phyloP scores from a whole-genome alignment of 2,329 filamentous ascomycete species.

The Sarocladiaceae sp. region DNA sequence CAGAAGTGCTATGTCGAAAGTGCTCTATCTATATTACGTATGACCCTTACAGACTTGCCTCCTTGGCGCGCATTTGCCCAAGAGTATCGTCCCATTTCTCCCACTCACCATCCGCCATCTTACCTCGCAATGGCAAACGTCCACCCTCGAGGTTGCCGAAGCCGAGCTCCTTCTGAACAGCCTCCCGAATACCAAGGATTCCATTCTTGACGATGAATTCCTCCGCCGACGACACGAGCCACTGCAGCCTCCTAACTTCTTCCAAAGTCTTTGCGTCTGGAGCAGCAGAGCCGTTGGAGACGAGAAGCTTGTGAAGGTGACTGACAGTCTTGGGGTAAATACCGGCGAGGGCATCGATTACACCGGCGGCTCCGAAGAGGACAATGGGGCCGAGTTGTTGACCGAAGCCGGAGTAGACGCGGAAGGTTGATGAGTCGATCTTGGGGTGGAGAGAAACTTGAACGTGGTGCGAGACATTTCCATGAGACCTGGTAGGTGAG shows the following conservation, averaged over 20 bases:
- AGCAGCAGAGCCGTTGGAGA: constrained; percentile 20
- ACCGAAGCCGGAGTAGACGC: constrained; percentile 61
- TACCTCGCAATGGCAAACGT: constrained; percentile 53
- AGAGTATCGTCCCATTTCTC: constrained; percentile 14
- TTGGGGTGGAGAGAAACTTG: constrained; percentile 57
- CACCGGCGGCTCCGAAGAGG: constrained; percentile 58
- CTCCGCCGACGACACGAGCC: constrained; percentile 55
- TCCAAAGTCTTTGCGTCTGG: constrained; percentile 39
- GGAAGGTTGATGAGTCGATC: constrained; percentile 58
- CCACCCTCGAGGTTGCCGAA: constrained; percentile 56
- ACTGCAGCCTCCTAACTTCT: constrained; percentile 56
- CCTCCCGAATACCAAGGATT: constrained; percentile 62
- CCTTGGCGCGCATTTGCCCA: constrained; percentile 14
- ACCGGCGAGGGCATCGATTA: constrained; percentile 62
- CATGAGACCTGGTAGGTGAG: constrained; percentile 44
- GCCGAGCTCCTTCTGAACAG: constrained; percentile 49
- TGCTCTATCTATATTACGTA: too few relatives aligned
- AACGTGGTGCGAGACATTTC: constrained; percentile 59
- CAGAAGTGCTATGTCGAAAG: too few relatives aligned
- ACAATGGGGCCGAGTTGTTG: constrained; percentile 63
- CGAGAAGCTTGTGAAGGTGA: constrained; percentile 45
- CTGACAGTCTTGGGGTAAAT: constrained; percentile 62
- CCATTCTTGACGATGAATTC: constrained; percentile 59
- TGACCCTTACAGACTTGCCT: constrained; percentile 12
- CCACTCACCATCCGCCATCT: constrained; percentile 42